phyloP scores from a whole-genome alignment of 768 basidiomycete genomes.

The Pilatotrama ljubarskyi region DNA sequence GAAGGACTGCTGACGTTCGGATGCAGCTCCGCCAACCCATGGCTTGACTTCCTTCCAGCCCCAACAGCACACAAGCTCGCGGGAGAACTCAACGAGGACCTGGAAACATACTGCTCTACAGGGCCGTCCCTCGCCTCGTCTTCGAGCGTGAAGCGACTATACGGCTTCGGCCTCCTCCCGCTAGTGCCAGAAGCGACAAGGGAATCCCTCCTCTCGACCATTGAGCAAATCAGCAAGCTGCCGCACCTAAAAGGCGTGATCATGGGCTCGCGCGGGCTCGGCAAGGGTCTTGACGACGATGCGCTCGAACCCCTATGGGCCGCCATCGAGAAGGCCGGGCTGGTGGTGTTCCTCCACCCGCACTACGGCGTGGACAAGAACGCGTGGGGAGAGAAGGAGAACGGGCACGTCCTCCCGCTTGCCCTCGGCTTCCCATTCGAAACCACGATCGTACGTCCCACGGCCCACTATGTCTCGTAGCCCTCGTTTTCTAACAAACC shows the following conservation, averaged over 20 bases:
- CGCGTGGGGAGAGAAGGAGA: conserved; percentile 73
- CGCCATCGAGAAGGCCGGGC: conserved; percentile 65
- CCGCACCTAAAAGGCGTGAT: conserved; percentile 77
- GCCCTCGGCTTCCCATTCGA: conserved; percentile 90
- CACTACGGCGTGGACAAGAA: conserved; percentile 81
- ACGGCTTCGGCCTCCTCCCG: conserved; percentile 83
- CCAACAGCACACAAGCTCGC: conserved; percentile 67
- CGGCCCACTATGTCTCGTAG: neutral
- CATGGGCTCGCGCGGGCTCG: conserved; percentile 78
- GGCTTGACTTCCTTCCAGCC: conserved; percentile 84
- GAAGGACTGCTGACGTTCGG: neutral
- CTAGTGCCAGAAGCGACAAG: conserved; percentile 67
- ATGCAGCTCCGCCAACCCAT: conserved; percentile 80
- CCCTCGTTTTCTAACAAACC: neutral
- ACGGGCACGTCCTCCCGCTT: conserved; percentile 86
- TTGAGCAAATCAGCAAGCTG: conserved; percentile 63
- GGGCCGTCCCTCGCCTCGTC: conserved; percentile 47
- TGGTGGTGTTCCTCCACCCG: conserved; percentile 84
- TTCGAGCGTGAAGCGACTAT: conserved; percentile 57
- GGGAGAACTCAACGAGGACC: conserved; percentile 68
- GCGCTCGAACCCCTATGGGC: conserved; percentile 79
- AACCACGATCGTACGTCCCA: conserved; percentile 71
- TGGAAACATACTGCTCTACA: conserved; percentile 77
- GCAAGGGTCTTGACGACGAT: conserved; percentile 79
- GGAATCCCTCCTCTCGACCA: conserved; percentile 57